Evolutionary conservation across 192 early-diverging fungal genomes (phyloP), one percentile per base, ranked within the genome.

Genomic region (Kickxella alabastrina): DNA sequence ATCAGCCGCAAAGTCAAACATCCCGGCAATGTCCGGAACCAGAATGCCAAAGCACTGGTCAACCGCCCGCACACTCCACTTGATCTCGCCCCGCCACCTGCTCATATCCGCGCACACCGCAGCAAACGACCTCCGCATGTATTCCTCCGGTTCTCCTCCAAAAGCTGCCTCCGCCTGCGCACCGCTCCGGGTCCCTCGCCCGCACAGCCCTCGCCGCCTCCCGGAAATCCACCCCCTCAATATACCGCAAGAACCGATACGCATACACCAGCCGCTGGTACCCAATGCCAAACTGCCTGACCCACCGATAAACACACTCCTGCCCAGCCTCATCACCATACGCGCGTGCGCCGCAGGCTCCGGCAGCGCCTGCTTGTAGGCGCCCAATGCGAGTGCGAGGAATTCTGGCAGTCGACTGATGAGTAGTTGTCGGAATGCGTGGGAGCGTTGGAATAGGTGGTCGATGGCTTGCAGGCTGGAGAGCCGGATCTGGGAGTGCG

Each of bases 381-480:
- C 74, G 6, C 86, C 86, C 29, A 83, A 59, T 5, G 76, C 65
- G 8, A 88, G 59, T 23, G 71, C 61, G 27, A 85, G 44, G 19
- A 84, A 70, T 8, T 65, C 56, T n/a, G 80, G 79, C 25, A 83
- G 77, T 23, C 75, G 69, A 2, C 60, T 59, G 1, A 77, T 62
- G 0, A 83, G 44, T 13, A 85, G 58, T 10, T 64, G 48, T 27
- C 86, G 79, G 56, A 88, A 83, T 23, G 59, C 59, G 54, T 88
- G 83, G 12, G 86, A 88, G 4, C 86, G 79, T 10, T 55, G 45
- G 48, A 88, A 88, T 5, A 88, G 59, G 53, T 79, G 78, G 39
- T 81, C 77, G 8, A 84, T 65, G 3, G 74, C 50, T 53, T 85
- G 84, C 12, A 82, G 47, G 24, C 77, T 65, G 12, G 83, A 79